A percentile compares a stretch with the other conserved stretches of the same genome.
Conservation (phyloP, 2,329 filamentous ascomycete genomes). For the Fusarium neocosmosporiellum region DNA sequence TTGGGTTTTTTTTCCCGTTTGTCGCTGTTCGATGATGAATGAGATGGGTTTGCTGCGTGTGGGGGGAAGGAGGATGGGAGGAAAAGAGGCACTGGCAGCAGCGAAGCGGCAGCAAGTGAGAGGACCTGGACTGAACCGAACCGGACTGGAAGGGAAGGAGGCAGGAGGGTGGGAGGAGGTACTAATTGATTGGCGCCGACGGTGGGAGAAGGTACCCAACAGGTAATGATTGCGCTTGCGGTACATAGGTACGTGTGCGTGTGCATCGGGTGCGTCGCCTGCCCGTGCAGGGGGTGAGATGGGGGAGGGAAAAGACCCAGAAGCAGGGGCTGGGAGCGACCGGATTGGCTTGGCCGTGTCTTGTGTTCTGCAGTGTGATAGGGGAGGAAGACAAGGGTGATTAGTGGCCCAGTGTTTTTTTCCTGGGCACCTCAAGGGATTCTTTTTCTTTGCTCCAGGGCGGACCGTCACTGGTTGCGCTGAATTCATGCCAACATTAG, state of each 20-base stretch:
- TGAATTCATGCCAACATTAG: not conserved
- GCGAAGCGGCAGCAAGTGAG: constrained; percentile 13
- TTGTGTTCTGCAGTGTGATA: constrained; percentile 31
- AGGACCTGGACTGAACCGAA: constrained; percentile 13
- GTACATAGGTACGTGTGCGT: not conserved
- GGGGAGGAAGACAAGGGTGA: constrained; percentile 18
- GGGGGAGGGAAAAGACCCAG: constrained; percentile 28
- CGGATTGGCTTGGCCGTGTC: constrained; percentile 36
- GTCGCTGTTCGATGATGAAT: constrained; percentile 38
- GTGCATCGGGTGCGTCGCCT: constrained; percentile 2
- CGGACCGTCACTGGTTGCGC: not conserved
- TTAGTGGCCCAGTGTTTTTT: not conserved
- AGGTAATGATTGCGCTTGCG: constrained; percentile 22
- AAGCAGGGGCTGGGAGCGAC: constrained; percentile 22
- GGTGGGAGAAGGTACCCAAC: constrained; percentile 24
- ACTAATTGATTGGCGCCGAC: constrained; percentile 17
- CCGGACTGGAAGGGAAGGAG: constrained; percentile 20
- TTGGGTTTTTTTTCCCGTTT: constrained; percentile 30
- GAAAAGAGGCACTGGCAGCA: constrained; percentile 29
- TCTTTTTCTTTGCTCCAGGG: not conserved
- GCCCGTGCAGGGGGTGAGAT: constrained; percentile 19
- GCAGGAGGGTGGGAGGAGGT: constrained; percentile 24
- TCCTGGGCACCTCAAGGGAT: not conserved
- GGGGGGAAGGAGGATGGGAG: constrained; percentile 29
- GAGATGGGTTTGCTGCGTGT: constrained; percentile 36